Evolutionary conservation across 495 filamentous ascomycete species (phyloP), one percentile per base, ranked within the genome.

Genomic region (Neurospora sp.): DNA sequence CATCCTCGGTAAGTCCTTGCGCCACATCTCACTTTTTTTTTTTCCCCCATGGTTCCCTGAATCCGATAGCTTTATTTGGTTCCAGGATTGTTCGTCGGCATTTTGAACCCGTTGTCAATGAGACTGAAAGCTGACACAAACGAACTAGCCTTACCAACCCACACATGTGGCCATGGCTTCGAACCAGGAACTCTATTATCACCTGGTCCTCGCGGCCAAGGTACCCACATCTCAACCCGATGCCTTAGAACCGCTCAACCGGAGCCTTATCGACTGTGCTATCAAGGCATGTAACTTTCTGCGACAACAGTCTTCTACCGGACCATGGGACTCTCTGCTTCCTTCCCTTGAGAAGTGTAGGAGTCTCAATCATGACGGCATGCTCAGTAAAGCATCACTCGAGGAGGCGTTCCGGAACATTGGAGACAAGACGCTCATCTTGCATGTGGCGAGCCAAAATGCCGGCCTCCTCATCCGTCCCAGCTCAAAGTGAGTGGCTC

Each of bases 381-480:
- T 35, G 54, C 54, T 37, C 54, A 66, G 54, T 37, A 66, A 66
- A 35, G 12, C 27, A 66, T 35, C 54, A 66, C 54, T 66, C 0
- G 54, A 66, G 54, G 23, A 66, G 14, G 54, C 23, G 54, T 66
- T 66, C 14, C 54, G 27, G 23, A 6, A 66, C 27, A 35, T 66
- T 18, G 54, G 54, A 66, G 54, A 35, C 14, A 66, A 66, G 27
- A 66, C 54, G 31, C 54, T 66, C 54, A 66, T 66, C 54, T 66
- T 66, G 54, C 54, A 66, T 37, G 54, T 66, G 54, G 54, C 27
- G 31, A 81, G 84, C 66, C 89, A 90, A 74, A 91, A 90, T 83
- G 86, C 89, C 4, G 87, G 82, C 12, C 71, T 90, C 14, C 75
- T 90, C 6, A 79, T 91, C 39, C 83, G 84, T 46, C 78, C 79